Percentiles rank a stretch among this genome's conserved stretches.
These are phyloP conservation scores for Singerocomus inundabilis DNA, from an alignment of 1,284 basidiomycete species.

Conservation along the genomic window DNA sequence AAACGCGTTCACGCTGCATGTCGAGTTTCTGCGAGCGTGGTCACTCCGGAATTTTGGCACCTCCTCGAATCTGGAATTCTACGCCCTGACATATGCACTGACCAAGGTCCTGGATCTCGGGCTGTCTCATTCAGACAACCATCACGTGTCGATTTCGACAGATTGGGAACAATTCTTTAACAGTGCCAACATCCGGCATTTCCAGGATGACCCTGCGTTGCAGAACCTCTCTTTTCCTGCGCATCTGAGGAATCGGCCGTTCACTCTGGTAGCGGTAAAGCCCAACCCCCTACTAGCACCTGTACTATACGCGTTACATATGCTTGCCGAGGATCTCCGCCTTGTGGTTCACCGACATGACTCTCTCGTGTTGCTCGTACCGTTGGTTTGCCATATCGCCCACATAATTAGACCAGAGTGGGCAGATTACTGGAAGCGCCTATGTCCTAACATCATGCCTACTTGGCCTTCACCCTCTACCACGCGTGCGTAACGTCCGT, in stretches of 20 bases:
- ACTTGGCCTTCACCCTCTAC: conserved; percentile 53
- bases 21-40: conserved; percentile 57
- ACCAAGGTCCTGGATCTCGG: conserved; percentile 49
- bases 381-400: conserved; percentile 68
- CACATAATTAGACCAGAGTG: conserved; percentile 71
- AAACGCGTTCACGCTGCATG: conserved; percentile 55
- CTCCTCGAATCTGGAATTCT: conserved; percentile 52
- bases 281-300: conserved; percentile 48
- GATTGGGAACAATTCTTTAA: conserved; percentile 30
- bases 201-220: conserved; percentile 59
- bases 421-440: conserved; percentile 84
- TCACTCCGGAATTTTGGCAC: conserved; percentile 41
- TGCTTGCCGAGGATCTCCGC: conserved; percentile 70
- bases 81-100: conserved; percentile 52
- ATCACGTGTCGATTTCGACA: conserved; percentile 8
- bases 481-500: conserved; percentile 39
- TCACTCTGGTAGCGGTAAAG: conserved; percentile 20
- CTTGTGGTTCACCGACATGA: conserved; percentile 53
- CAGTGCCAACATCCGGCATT: conserved; percentile 43
- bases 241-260: conserved; percentile 26
- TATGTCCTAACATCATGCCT: conserved; percentile 59
- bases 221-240: conserved; percentile 44
- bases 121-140: conserved; percentile 10
- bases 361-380: conserved; percentile 59
- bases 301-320: conserved; percentile 70